Evolutionary conservation across 805 yeast species (phyloP), one percentile per base, ranked within the genome.

Genomic region (Wickerhamomyces bovis): DNA sequence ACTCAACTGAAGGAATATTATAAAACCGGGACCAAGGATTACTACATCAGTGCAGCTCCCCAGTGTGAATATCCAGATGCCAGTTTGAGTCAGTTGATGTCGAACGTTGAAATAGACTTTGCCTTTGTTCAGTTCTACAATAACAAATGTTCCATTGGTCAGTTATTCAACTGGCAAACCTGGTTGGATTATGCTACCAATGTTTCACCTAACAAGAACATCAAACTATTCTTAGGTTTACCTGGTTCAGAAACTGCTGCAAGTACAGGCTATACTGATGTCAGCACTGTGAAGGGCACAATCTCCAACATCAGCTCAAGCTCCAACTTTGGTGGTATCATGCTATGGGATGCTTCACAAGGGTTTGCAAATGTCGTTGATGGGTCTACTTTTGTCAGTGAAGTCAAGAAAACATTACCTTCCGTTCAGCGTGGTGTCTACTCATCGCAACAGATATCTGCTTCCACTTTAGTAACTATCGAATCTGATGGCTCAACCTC

Each of bases 321-420:
- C 53, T 77, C 77, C 18, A 74, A 75, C 56, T 87, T 90, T 58
- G 97, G 95, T 49, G 98, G 98, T 58, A 77, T 92, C 58, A 78
- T 84, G 73, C 66, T 89, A 48, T 90, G 98, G 97, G 96, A 89
- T 65, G 96, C 95, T 38, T 83, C 92, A 44, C 87, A 84, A 60
- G 89, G 80, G 31, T 64, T 71, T 49, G 73, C 77, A 53, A 69
- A 73, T 44, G 57, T 61, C 41, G 69, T 71, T 33, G 69, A 70
- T 49, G 83, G 77, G 31, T 57, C 52, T 22, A 51, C 72, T 13
- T 77, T 73, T 50, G 74, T 73, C 31, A 28, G n/a, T 11, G 35
- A 18, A 31, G 35, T 31, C 10, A 31, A n/a, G 18, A 31, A 16
- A 7, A 31, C 35, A 4, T 15, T 31, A 31, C 35, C 35, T 15